Percentiles rank a stretch among this genome's conserved stretches.
phyloP scores from a whole-genome alignment of 805 yeast species.

The Cyberlindnera galapagoensis region DNA sequence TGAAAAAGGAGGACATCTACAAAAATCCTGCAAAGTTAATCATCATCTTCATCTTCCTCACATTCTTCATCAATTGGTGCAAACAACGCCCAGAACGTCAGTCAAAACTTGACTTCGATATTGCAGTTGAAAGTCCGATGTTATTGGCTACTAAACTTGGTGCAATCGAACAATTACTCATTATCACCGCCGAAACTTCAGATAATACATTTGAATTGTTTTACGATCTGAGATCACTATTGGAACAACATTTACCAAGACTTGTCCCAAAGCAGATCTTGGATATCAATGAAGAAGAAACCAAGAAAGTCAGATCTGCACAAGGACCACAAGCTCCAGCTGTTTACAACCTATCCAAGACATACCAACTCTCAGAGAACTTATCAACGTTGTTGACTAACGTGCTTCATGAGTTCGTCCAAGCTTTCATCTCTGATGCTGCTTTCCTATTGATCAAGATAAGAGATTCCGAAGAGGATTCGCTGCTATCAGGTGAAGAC shows the following conservation, averaged over 20 bases:
- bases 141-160: conserved; percentile 54
- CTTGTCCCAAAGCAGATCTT: conserved; percentile 44
- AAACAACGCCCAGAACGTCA: conserved; percentile 40
- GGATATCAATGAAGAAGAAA: conserved; percentile 41
- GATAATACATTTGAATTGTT: conserved; percentile 39
- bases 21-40: conserved; percentile 43
- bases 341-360: conserved; percentile 18
- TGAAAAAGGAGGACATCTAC: conserved; percentile 36
- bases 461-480: conserved; percentile 71
- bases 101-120: conserved; percentile 44
- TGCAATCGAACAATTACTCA: conserved; percentile 62
- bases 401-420: conserved; percentile 44
- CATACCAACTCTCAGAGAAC: conserved; percentile 20
- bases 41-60: conserved; percentile 44
- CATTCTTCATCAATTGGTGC: conserved; percentile 64
- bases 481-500: conserved; percentile 50
- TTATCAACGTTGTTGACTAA: conserved; percentile 28
- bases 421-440: conserved; percentile 51
- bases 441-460: conserved; percentile 62
- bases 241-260: conserved; percentile 62
- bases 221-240: conserved; percentile 58
- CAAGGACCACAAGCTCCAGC: conserved; percentile 16
- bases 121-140: conserved; percentile 53
- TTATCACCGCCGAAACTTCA: conserved; percentile 53
- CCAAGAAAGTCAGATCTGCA: conserved; percentile 27